phyloP scores from a whole-genome alignment of 805 yeast genomes.

The Yarrowia sp. region DNA sequence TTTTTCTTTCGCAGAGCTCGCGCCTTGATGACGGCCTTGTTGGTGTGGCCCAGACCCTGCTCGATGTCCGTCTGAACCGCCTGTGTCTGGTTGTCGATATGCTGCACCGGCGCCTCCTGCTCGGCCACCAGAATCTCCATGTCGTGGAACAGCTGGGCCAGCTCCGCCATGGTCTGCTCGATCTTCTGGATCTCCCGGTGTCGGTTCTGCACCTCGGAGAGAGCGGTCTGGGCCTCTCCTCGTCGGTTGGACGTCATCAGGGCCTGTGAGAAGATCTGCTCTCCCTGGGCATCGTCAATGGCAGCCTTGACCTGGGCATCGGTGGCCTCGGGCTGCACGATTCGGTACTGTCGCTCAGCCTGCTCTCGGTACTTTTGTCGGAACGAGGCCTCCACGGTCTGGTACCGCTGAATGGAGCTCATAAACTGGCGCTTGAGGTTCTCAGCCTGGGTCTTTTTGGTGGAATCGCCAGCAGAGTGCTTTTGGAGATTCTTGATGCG shows the following conservation, averaged over 20 bases:
- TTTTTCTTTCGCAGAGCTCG: conserved; percentile 87
- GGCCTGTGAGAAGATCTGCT: conserved; percentile 93
- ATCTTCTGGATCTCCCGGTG: conserved; percentile 92
- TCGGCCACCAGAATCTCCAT: conserved; percentile 95
- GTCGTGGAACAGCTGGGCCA: conserved; percentile 90
- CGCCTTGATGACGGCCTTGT: conserved; percentile 84
- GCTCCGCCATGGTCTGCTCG: conserved; percentile 92
- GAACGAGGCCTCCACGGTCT: conserved; percentile 81
- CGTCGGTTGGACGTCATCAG: conserved; percentile 41
- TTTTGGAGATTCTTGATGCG: conserved; percentile 76
- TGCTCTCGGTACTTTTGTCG: conserved; percentile 79
- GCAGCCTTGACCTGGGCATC: conserved; percentile 82
- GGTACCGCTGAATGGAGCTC: conserved; percentile 80
- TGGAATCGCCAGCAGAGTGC: conserved; percentile 51
- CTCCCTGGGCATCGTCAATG: conserved; percentile 74
- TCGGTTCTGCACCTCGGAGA: conserved; percentile 93
- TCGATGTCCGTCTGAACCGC: conserved; percentile 88
- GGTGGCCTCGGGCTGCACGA: conserved; percentile 54
- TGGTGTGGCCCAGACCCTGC: conserved; percentile 90
- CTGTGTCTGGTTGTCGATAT: conserved; percentile 74
- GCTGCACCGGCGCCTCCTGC: conserved; percentile 84
- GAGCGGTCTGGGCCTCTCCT: conserved; percentile 85
- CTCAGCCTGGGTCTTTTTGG: conserved; percentile 88
- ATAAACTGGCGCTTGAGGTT: conserved; percentile 80
- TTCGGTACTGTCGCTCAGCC: conserved; percentile 88